These are phyloP conservation scores for Pichia thaimueangensis DNA, from an alignment of 805 yeast genomes.

Conservation along the genomic window DNA sequence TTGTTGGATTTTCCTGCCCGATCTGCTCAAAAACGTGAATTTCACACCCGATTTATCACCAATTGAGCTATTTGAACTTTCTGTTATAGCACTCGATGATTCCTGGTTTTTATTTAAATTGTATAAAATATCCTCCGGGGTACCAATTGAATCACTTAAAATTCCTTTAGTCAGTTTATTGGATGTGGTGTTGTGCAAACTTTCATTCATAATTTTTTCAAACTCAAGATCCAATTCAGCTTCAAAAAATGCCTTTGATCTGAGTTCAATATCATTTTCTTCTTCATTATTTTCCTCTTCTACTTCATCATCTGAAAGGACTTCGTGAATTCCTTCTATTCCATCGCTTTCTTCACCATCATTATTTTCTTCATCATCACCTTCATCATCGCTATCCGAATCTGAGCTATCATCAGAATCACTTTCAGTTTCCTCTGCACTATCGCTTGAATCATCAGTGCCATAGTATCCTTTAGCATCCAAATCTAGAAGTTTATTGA, in stretches of 20 bases:
- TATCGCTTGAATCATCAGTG: constrained; percentile 17
- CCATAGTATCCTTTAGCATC: too few species aligned
- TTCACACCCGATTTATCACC: neutral
- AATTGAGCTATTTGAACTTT: neutral
- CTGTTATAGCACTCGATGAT: neutral
- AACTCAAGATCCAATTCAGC: constrained; percentile 48
- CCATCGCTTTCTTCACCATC: constrained; percentile 15
- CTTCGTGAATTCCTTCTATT: constrained; percentile 19
- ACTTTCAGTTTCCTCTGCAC: constrained; percentile 21
- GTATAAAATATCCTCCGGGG: constrained; percentile 27
- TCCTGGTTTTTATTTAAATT: constrained; percentile 15
- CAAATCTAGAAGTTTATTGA: constrained; percentile 23
- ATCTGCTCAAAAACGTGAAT: constrained; percentile 51
- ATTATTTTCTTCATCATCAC: constrained; percentile 17
- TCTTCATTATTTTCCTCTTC: constrained; percentile 16
- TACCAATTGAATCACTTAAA: constrained; percentile 24
- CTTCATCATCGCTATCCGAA: constrained; percentile 13
- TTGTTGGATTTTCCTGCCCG: constrained; percentile 41
- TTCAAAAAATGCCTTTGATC: constrained; percentile 14
- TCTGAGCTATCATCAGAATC: constrained; percentile 28
- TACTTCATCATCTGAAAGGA: constrained; percentile 15
- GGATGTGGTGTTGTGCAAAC: constrained; percentile 30
- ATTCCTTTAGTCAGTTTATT: neutral
- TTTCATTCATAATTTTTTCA: constrained; percentile 30
- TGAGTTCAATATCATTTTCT: constrained; percentile 19